Percentiles rank a stretch among this genome's conserved stretches.
Evolutionary conservation across 495 filamentous ascomycete species (phyloP).

Genomic region (Trichoderma gamsii): DNA sequence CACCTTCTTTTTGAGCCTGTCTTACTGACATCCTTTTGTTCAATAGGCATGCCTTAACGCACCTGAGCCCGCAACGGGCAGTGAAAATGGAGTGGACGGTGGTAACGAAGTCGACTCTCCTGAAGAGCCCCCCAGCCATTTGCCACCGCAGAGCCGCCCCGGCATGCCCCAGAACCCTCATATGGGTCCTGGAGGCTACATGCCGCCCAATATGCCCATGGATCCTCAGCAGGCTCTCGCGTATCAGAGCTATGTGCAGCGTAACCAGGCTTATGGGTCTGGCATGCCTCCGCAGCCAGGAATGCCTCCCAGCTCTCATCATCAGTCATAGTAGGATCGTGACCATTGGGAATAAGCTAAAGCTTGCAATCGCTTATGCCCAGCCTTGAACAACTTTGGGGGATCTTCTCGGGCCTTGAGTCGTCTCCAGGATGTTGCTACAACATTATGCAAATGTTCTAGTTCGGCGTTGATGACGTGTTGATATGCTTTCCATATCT

Average conservation of each 20-base stretch:
- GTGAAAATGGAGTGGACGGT: constrained; percentile 86
- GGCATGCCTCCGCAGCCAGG: constrained; percentile 46
- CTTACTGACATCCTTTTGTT: constrained; percentile 21
- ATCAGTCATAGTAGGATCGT: constrained; percentile 37
- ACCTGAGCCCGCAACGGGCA: constrained; percentile 80
- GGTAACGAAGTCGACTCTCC: constrained; percentile 55
- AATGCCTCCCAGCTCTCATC: constrained; percentile 50
- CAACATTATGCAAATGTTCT: not conserved
- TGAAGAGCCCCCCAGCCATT: constrained; percentile 53
- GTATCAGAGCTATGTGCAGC: constrained; percentile 56
- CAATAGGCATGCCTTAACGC: constrained; percentile 92
- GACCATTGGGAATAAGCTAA: not conserved
- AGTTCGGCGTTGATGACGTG: constrained; percentile 7
- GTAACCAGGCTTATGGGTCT: constrained; percentile 44
- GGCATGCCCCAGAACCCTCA: constrained; percentile 47
- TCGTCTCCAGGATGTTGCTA: constrained; percentile 5
- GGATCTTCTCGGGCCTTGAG: constrained; percentile 24
- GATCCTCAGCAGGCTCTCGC: constrained; percentile 53
- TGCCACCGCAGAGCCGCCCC: constrained; percentile 50
- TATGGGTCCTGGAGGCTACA: constrained; percentile 43
- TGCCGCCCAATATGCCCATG: constrained; percentile 46
- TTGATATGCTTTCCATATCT: constrained; percentile 9
- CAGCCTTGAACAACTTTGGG: constrained; percentile 46
- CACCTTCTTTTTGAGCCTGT: constrained; percentile 13
- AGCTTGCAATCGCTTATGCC: constrained; percentile 21